Evolutionary conservation across 2,329 filamentous ascomycete species (phyloP).

Genomic region (Pseudodiploospora longispora): DNA sequence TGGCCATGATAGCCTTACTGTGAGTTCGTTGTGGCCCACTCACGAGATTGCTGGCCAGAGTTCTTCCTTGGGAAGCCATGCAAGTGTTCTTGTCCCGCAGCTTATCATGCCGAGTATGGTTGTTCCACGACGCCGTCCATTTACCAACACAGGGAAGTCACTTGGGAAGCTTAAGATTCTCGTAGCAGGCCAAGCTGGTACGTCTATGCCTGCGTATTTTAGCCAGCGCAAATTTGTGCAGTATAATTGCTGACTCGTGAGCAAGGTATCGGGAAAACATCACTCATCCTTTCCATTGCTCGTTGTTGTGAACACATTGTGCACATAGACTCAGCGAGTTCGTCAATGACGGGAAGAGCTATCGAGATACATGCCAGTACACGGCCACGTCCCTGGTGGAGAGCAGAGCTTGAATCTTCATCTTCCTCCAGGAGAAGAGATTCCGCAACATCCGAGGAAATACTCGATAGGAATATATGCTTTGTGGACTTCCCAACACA

Average conservation of each 20-base stretch:
- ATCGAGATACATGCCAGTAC: conserved; percentile 72
- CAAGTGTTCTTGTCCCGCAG: conserved; percentile 47
- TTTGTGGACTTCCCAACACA: conserved; percentile 80
- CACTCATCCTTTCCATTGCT: conserved; percentile 79
- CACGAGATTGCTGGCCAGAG: conserved; percentile 11
- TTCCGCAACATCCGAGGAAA: conserved; percentile 56
- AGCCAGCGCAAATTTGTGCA: neutral
- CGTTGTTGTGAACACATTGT: conserved; percentile 87
- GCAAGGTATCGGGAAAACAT: conserved; percentile 77
- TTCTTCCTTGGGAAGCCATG: neutral
- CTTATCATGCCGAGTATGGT: conserved; percentile 96
- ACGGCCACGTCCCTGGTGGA: conserved; percentile 82
- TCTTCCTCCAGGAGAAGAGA: conserved; percentile 50
- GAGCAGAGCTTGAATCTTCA: conserved; percentile 66
- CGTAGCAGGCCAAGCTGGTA: conserved; percentile 71
- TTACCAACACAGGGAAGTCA: conserved; percentile 76
- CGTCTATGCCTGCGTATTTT: conserved; percentile 7
- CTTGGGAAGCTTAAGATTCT: conserved; percentile 87
- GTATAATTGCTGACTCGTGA: conserved; percentile 4
- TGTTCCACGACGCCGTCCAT: conserved; percentile 82
- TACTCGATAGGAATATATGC: conserved; percentile 86
- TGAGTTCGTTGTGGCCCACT: conserved; percentile 14
- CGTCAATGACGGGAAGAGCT: conserved; percentile 27
- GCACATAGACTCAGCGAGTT: conserved; percentile 66
- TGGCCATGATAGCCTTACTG: conserved; percentile 9